Percentiles rank a stretch among this genome's conserved stretches.
Conservation (phyloP, 1,284 basidiomycete species). For the Cutaneotrichosporon cyanovorans region DNA sequence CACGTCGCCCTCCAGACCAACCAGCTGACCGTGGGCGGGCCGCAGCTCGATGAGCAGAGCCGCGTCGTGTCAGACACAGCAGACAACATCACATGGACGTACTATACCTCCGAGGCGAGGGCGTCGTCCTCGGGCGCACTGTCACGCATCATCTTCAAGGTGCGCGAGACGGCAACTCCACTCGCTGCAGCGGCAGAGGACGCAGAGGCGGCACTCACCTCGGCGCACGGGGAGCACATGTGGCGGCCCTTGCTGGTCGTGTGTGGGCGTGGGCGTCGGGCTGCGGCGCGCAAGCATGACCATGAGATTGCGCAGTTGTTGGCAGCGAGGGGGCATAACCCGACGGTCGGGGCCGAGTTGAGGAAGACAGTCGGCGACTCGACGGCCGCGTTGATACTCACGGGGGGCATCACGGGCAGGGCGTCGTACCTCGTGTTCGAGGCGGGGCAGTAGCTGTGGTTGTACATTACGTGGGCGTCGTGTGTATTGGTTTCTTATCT, state of each 20-base stretch:
- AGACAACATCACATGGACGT: slow-evolving; percentile 46
- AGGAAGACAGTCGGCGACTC: slow-evolving; percentile 74
- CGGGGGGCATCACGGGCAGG: slow-evolving; percentile 49
- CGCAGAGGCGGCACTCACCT: slow-evolving; percentile 48
- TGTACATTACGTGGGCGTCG: too few relatives aligned
- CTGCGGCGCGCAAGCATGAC: slow-evolving; percentile 54
- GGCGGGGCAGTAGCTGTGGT: slow-evolving; percentile 45
- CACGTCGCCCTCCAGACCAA: slow-evolving; percentile 38
- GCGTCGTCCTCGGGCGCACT: slow-evolving; percentile 17
- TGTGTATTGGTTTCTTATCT: too few relatives aligned
- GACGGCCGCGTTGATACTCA: slow-evolving; percentile 62
- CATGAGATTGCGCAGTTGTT: slow-evolving; percentile 59
- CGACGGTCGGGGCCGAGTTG: slow-evolving; percentile 54
- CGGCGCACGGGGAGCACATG: slow-evolving; percentile 48
- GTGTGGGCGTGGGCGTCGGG: slow-evolving; percentile 60
- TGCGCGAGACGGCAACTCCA: slow-evolving; percentile 29
- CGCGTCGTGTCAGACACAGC: slow-evolving; percentile 43
- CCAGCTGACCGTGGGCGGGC: slow-evolving; percentile 36
- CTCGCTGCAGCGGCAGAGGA: slow-evolving; percentile 53
- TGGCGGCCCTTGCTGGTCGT: slow-evolving; percentile 56
- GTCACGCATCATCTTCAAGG: slow-evolving; percentile 28
- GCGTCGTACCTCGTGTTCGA: slow-evolving; percentile 65
- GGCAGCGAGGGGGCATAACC: slow-evolving; percentile 53
- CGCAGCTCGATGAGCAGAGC: slow-evolving; percentile 27
- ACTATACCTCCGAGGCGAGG: slow-evolving; percentile 28